Percentiles rank a stretch among this genome's conserved stretches.
These are phyloP conservation scores for Suhomyces kunorum DNA, from an alignment of 1,139 yeast species.

Conservation along the genomic window DNA sequence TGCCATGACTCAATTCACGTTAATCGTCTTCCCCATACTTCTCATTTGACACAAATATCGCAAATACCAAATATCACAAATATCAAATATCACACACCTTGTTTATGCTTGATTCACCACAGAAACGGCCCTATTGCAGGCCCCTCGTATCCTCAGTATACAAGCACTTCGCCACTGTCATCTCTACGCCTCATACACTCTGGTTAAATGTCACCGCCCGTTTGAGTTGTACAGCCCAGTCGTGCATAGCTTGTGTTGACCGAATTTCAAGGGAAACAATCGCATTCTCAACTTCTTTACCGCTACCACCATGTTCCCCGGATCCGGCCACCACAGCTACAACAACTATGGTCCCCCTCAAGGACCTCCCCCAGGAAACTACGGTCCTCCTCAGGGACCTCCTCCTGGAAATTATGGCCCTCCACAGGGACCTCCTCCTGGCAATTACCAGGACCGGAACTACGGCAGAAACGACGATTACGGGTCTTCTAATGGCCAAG, in stretches of 20 bases:
- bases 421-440: slow-evolving; percentile 16
- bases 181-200: neutral
- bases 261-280: slow-evolving; percentile 4
- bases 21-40: too few species aligned
- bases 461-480: slow-evolving; percentile 5
- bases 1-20: too few species aligned
- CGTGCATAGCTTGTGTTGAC: neutral
- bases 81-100: too few species aligned
- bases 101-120: too few species aligned
- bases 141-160: too few species aligned
- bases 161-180: neutral
- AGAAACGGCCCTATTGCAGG: too few species aligned
- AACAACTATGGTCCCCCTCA: slow-evolving; percentile 13
- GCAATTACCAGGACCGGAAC: slow-evolving; percentile 9
- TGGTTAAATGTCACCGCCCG: neutral
- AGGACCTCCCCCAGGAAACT: slow-evolving; percentile 11
- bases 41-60: too few species aligned
- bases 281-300: neutral
- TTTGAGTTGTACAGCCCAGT: neutral
- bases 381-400: slow-evolving; percentile 18
- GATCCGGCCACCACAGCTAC: slow-evolving; percentile 21
- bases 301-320: slow-evolving; percentile 25
- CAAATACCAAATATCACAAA: too few species aligned
- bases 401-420: slow-evolving; percentile 18
- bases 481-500: too few species aligned